Conservation (phyloP, 805 yeast genomes). For the Candida vaughaniae region DNA sequence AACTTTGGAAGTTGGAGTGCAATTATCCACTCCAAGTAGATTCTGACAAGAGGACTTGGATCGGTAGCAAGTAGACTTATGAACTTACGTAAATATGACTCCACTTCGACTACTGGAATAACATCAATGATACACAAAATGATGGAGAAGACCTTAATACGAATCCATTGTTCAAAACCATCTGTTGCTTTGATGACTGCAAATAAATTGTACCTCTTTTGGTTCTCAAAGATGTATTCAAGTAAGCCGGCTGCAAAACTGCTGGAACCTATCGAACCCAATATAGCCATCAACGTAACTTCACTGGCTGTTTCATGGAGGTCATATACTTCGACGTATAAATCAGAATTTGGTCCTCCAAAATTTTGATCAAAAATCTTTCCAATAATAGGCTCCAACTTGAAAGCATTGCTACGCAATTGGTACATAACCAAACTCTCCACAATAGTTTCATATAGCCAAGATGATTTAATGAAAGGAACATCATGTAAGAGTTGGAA, state of each 20-base stretch:
- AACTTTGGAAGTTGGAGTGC: slow-evolving; percentile 41
- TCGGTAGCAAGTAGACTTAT: slow-evolving; percentile 47
- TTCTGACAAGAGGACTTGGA: slow-evolving; percentile 74
- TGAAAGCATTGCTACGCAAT: slow-evolving; percentile 54
- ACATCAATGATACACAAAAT: slow-evolving; percentile 29
- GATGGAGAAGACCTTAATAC: slow-evolving; percentile 58
- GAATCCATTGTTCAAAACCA: slow-evolving; percentile 64
- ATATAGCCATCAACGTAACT: slow-evolving; percentile 48
- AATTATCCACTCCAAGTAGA: slow-evolving; percentile 77
- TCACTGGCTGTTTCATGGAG: slow-evolving; percentile 54
- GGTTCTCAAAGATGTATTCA: slow-evolving; percentile 35
- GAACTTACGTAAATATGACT: slow-evolving; percentile 30
- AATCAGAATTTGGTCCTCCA: slow-evolving; percentile 18
- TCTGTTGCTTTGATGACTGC: slow-evolving; percentile 57
- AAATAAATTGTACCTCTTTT: slow-evolving; percentile 42
- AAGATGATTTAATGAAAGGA: slow-evolving; percentile 40
- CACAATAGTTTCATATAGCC: slow-evolving; percentile 54
- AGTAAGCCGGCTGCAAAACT: slow-evolving; percentile 31
- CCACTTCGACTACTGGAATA: slow-evolving; percentile 1
- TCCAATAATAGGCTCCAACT: slow-evolving; percentile 58
- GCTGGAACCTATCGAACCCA: slow-evolving; percentile 31
- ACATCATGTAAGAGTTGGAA: slow-evolving; percentile 37
- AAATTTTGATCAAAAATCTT: slow-evolving; percentile 48
- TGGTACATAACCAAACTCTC: slow-evolving; percentile 50
- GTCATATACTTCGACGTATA: slow-evolving; percentile 55